These are phyloP conservation scores for Ascosphaera acerosa DNA, from an alignment of 2,329 filamentous ascomycete genomes.

Conservation along the genomic window DNA sequence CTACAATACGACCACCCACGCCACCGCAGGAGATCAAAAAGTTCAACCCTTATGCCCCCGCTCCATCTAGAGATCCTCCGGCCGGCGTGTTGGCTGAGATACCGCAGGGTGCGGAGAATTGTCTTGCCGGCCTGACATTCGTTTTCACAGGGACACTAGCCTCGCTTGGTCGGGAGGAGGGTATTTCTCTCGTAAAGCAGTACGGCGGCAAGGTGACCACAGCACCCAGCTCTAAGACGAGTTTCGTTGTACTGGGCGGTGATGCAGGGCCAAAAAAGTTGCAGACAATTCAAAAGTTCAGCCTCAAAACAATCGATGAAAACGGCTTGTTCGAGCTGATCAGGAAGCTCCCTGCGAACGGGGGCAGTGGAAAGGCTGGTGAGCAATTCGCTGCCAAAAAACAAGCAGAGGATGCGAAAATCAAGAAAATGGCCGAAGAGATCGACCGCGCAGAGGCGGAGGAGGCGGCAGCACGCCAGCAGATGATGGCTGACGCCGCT, in stretches of 20 bases:
- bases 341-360: slow-evolving; percentile 52
- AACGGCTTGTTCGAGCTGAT: slow-evolving; percentile 78
- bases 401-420: slow-evolving; percentile 58
- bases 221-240: slow-evolving; percentile 77
- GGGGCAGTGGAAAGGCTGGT: slow-evolving; percentile 68
- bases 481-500: slow-evolving; percentile 12
- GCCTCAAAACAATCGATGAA: slow-evolving; percentile 82
- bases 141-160: slow-evolving; percentile 84
- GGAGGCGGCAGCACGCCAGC: slow-evolving; percentile 17
- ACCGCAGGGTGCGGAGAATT: slow-evolving; percentile 67
- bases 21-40: slow-evolving; percentile 49
- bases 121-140: slow-evolving; percentile 67
- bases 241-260: slow-evolving; percentile 67
- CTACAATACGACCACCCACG: slow-evolving; percentile 56
- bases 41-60: slow-evolving; percentile 49
- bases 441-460: slow-evolving; percentile 60
- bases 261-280: slow-evolving; percentile 91
- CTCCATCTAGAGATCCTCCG: slow-evolving; percentile 28
- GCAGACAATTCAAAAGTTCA: slow-evolving; percentile 52
- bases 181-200: slow-evolving; percentile 61
- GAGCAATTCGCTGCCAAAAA: slow-evolving; percentile 67
- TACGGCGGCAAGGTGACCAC: slow-evolving; percentile 80
- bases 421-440: slow-evolving; percentile 53
- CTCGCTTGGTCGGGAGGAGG: slow-evolving; percentile 61
- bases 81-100: slow-evolving; percentile 41